These are phyloP conservation scores for Amaranthus tricolor DNA, from an alignment of 179 eudicot species.

Conservation along the genomic window DNA sequence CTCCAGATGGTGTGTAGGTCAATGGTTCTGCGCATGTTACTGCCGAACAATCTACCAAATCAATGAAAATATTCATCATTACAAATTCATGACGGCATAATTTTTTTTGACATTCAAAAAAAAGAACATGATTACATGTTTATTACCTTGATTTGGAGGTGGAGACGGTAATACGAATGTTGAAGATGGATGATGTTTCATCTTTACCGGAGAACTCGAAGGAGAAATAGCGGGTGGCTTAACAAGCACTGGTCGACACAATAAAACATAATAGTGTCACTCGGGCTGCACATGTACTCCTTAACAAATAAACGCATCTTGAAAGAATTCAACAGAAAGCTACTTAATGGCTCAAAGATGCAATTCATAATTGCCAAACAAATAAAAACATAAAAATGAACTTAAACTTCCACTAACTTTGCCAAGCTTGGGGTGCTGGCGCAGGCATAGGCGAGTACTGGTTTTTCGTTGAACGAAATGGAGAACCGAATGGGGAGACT, in stretches of 20 bases:
- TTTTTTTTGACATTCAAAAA: not conserved
- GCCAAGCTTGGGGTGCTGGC: conserved; percentile 33
- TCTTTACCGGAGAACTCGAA: conserved; percentile 31
- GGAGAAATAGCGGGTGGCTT: conserved; percentile 50
- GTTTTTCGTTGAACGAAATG: conserved; percentile 33
- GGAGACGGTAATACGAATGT: conserved; percentile 66
- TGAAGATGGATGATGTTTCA: conserved; percentile 46
- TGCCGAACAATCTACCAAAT: conserved; percentile 62
- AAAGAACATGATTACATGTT: not conserved
- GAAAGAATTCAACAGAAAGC: not conserved
- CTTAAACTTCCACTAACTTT: conserved; percentile 26
- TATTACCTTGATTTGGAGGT: conserved; percentile 77
- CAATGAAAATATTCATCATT: not conserved
- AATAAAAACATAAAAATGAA: not conserved
- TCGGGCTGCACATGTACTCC: conserved; percentile 12
- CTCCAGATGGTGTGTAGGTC: conserved; percentile 71
- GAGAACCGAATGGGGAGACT: conserved; percentile 36
- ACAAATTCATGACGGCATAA: not conserved
- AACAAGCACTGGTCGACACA: conserved; percentile 37
- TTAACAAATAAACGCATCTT: not conserved
- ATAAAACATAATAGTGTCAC: not conserved
- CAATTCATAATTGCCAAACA: not conserved
- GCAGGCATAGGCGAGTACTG: conserved; percentile 32
- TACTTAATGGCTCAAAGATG: not conserved
- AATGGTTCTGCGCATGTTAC: conserved; percentile 71